Conservation (phyloP, 2,329 filamentous ascomycete species). For the Berkeleyomyces rouxiae region DNA sequence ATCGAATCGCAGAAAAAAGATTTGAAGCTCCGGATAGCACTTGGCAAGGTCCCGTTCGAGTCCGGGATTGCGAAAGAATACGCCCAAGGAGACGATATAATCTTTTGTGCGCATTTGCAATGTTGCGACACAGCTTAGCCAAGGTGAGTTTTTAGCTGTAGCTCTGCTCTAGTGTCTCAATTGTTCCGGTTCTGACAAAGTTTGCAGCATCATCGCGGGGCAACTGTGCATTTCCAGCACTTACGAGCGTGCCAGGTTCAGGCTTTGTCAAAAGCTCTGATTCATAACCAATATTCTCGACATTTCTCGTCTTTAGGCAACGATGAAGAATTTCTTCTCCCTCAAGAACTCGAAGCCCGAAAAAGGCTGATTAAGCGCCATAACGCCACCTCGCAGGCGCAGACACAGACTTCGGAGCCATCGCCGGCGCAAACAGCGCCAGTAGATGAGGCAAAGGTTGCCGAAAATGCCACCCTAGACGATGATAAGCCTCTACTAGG, state of each 20-base stretch:
- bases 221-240: conserved; percentile 8
- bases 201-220: conserved; percentile 12
- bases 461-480: no score
- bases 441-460: background rate
- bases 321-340: conserved; percentile 7
- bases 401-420: background rate
- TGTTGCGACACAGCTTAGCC: conserved; percentile 10
- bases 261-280: background rate
- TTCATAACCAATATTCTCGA: background rate
- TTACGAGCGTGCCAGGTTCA: conserved; percentile 7
- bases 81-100: background rate
- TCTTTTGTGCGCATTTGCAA: background rate
- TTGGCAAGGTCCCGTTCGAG: background rate
- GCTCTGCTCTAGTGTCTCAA: background rate
- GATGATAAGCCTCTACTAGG: background rate
- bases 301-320: conserved; percentile 1
- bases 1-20: background rate
- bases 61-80: background rate
- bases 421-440: background rate
- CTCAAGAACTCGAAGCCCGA: conserved; percentile 4
- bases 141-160: conserved; percentile 5
- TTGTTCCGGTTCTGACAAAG: background rate
- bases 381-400: background rate
- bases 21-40: background rate
- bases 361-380: background rate